Evolutionary conservation across 139 green algal species (phyloP).

Genomic region (Coccomyxa sp.): DNA sequence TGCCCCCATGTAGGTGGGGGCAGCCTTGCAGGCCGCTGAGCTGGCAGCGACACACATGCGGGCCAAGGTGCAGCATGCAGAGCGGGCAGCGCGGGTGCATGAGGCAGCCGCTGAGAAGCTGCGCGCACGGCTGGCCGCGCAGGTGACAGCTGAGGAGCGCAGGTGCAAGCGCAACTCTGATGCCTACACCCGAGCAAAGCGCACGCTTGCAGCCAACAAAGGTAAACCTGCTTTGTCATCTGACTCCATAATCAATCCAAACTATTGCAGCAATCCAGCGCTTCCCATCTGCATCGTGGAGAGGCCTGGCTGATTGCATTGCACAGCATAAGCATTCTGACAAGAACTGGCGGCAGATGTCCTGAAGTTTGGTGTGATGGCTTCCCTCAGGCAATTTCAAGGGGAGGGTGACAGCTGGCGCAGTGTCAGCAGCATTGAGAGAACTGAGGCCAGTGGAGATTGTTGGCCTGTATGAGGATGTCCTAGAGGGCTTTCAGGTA

Average conservation of each 20-base stretch:
- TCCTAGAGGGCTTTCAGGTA: conserved; percentile 44
- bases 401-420: conserved; percentile 21
- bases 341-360: no score
- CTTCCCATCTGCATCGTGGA: no score
- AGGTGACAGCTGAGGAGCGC: conserved; percentile 48
- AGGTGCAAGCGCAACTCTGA: conserved; percentile 47
- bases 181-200: conserved; percentile 33
- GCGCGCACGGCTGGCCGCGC: conserved; percentile 35
- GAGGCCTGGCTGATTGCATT: no score
- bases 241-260: background rate
- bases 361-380: no score
- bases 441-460: conserved; percentile 73
- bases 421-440: conserved; percentile 50
- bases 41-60: background rate
- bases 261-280: background rate
- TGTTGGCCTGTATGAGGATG: conserved; percentile 63
- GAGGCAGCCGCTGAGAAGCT: conserved; percentile 48
- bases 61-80: background rate
- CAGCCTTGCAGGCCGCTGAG: background rate
- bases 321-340: background rate
- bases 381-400: background rate
- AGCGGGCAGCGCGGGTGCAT: conserved; percentile 8
- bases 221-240: background rate
- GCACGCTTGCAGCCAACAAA: conserved; percentile 9
- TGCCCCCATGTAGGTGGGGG: background rate